Evolutionary conservation across 2,329 filamentous ascomycete species (phyloP), one percentile per base, ranked within the genome.

Genomic region (Aspergillus ustus): DNA sequence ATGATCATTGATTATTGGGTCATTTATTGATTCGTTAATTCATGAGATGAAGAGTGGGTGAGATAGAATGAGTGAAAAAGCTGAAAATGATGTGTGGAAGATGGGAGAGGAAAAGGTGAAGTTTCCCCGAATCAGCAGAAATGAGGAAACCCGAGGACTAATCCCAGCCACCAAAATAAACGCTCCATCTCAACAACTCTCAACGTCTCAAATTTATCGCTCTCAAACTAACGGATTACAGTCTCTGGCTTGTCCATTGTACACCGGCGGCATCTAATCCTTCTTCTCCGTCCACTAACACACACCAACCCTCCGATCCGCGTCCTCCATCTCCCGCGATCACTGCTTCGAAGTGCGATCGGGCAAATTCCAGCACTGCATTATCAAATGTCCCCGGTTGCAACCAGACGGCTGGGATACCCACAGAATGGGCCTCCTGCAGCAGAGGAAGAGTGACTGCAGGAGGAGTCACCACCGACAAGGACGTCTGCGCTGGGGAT

Each of bases 301-400:
- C 90, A 77, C 92, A 96, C 91, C 92, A 96, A 0, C 92, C 92
- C 71, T 93, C 91, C 53, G 80, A 77, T 7, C 91, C 91, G 29
- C 78, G 72, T 28, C 89, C 88, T 29, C 88, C 87, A 43, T 89
- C 81, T 84, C 88, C 64, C 82, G 86, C 89, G 40, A 92, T 84
- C 50, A 82, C 89, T 43, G 88, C 87, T 67, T 87, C 81, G 70
- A 95, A 97, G 66, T 90, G 84, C 50, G 80, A 80, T 63, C 83
- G 81, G 3, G 91, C 92, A 75, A 86, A 93, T 45, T 84, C 80
- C 64, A 97, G 73, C 22, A 92, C 90, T 61, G 87, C 86, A 55
- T 91, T 86, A 73, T 97, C 88, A 73, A 91, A 98, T 17, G 88
- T 93, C 1, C 94, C 95, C 0, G 95, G 95, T 79, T 98, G 95